Conservation (phyloP, 2,329 filamentous ascomycete species). For the Fusarium sp. region DNA sequence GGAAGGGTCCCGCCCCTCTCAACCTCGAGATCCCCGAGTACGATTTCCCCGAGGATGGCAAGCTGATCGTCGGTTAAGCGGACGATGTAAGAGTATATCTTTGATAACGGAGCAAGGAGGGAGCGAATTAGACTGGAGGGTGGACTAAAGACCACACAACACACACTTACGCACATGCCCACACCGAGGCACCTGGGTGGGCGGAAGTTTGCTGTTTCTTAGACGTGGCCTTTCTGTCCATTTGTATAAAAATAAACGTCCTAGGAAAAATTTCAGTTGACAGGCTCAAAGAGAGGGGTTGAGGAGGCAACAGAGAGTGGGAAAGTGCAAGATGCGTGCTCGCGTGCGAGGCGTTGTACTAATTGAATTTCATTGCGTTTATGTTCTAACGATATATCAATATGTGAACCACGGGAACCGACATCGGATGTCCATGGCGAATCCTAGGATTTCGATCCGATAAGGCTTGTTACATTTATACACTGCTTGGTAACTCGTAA, state of each 20-base stretch:
- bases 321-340: slow-evolving; percentile 35
- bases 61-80: slow-evolving; percentile 91
- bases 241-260: slow-evolving; percentile 57
- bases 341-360: slow-evolving; percentile 40
- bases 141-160: slow-evolving; percentile 35
- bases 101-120: slow-evolving; percentile 29
- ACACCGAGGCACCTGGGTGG: slow-evolving; percentile 41
- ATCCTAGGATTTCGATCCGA: background rate
- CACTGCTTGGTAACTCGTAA: background rate
- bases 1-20: slow-evolving; percentile 95
- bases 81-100: slow-evolving; percentile 49
- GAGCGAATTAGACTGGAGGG: slow-evolving; percentile 46
- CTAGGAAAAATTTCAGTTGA: slow-evolving; percentile 47
- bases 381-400: background rate
- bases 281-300: slow-evolving; percentile 34
- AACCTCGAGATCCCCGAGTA: slow-evolving; percentile 96
- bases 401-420: slow-evolving; percentile 1
- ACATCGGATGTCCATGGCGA: background rate
- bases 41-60: slow-evolving; percentile 91
- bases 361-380: slow-evolving; percentile 44
- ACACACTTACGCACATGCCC: slow-evolving; percentile 27
- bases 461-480: too few species aligned
- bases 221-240: slow-evolving; percentile 54
- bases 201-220: slow-evolving; percentile 52
- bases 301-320: slow-evolving; percentile 23